phyloP scores from a whole-genome alignment of 2,329 filamentous ascomycete species.

The Botrytis hyacinthi region DNA sequence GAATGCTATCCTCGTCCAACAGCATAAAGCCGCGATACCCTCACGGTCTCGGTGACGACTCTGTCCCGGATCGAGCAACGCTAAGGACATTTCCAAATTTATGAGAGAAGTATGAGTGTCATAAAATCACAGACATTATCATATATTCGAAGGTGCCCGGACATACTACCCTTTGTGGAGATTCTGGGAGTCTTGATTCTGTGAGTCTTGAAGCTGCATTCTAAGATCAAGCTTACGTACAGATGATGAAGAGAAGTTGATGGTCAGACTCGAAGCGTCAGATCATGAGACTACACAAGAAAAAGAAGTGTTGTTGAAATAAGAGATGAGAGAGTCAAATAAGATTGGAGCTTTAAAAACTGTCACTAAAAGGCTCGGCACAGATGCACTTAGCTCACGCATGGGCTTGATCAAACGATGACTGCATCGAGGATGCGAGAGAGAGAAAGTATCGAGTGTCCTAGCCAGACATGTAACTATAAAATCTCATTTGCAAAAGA shows the following conservation, averaged over 20 bases:
- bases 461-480: background rate
- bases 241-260: background rate
- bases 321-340: background rate
- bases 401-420: background rate
- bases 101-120: background rate
- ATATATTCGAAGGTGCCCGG: background rate
- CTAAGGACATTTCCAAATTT: background rate
- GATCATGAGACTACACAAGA: background rate
- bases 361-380: background rate
- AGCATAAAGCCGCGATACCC: background rate
- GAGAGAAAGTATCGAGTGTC: background rate
- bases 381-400: background rate
- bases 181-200: background rate
- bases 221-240: background rate
- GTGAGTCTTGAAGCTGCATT: background rate
- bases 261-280: background rate
- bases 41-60: background rate
- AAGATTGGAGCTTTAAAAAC: background rate
- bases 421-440: background rate
- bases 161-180: too few relatives aligned
- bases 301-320: background rate
- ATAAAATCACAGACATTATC: background rate
- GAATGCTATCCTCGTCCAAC: background rate
- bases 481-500: background rate
- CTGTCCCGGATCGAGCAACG: background rate